phyloP scores from a whole-genome alignment of 768 basidiomycete species.

The Xerocomus potaroensis region DNA sequence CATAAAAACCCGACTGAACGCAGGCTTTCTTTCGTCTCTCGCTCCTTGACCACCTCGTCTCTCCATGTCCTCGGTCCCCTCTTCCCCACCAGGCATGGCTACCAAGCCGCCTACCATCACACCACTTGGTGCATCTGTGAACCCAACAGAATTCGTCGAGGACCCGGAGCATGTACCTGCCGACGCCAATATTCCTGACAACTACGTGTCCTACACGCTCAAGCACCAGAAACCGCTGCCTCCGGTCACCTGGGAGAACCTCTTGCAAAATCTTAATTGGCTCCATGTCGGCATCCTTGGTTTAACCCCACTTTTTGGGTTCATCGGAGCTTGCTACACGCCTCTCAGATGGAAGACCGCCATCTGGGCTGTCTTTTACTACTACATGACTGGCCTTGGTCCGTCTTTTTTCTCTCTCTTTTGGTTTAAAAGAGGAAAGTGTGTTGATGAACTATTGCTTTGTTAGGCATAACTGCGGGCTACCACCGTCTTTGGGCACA shows the following conservation, averaged over 20 bases:
- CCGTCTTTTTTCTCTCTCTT: conserved; percentile 37
- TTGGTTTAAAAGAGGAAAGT: conserved; percentile 9
- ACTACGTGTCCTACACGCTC: conserved; percentile 76
- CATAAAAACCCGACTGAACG: conserved; percentile 21
- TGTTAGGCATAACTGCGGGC: conserved; percentile 78
- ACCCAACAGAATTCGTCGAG: conserved; percentile 15
- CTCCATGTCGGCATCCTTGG: conserved; percentile 70
- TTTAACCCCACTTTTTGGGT: conserved; percentile 66
- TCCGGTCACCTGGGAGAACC: conserved; percentile 59
- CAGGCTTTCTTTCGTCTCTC: conserved; percentile 7
- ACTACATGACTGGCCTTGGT: conserved; percentile 82
- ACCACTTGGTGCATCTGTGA: background rate
- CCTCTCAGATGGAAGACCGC: conserved; percentile 70
- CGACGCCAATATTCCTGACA: conserved; percentile 69
- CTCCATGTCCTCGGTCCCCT: conserved; percentile 26
- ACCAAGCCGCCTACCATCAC: conserved; percentile 9
- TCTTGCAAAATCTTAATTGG: conserved; percentile 66
- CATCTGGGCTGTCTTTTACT: conserved; percentile 62
- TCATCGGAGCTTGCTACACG: conserved; percentile 67
- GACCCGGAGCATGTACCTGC: conserved; percentile 34
- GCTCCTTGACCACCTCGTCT: conserved; percentile 21
- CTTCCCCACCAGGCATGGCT: conserved; percentile 17
- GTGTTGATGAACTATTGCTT: conserved; percentile 25
- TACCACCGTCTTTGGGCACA: conserved; percentile 99
- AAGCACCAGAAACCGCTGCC: conserved; percentile 64